Conservation (phyloP, 805 yeast species). For the Myxozyma vanderwaltii region DNA sequence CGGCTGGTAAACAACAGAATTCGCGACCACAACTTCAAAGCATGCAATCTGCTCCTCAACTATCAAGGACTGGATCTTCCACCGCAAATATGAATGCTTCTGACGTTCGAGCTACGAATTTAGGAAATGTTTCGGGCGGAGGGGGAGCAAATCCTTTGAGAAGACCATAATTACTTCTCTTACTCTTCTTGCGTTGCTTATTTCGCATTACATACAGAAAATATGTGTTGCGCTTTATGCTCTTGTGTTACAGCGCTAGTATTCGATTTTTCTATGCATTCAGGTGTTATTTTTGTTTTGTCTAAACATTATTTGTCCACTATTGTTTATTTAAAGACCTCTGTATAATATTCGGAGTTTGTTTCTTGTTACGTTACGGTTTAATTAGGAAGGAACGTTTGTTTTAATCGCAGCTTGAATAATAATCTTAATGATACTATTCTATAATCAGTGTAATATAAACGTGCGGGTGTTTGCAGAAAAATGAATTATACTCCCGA, state of each 20-base stretch:
- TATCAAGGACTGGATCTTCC: not conserved
- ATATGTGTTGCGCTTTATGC: not conserved
- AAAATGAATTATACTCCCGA: no score
- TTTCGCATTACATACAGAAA: not conserved
- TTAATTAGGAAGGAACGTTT: no score
- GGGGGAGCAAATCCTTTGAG: slow-evolving; percentile 2
- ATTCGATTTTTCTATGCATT: not conserved
- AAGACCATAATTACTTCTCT: no score
- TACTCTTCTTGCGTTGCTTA: no score
- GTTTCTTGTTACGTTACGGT: not conserved
- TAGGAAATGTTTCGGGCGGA: not conserved
- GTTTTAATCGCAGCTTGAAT: no score
- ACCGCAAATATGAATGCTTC: not conserved
- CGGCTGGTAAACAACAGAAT: not conserved
- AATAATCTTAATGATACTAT: no score
- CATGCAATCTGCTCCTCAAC: not conserved
- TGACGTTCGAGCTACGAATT: slow-evolving; percentile 6
- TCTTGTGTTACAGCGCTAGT: not conserved
- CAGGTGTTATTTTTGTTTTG: not conserved
- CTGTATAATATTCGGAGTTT: not conserved
- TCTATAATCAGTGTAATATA: no score
- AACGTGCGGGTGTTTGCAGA: no score
- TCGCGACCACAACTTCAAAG: not conserved
- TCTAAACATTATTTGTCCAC: not conserved
- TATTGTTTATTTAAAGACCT: not conserved